Evolutionary conservation across 176 grass and related monocot genomes (phyloP).

Genomic region (Luzula sylvatica): DNA sequence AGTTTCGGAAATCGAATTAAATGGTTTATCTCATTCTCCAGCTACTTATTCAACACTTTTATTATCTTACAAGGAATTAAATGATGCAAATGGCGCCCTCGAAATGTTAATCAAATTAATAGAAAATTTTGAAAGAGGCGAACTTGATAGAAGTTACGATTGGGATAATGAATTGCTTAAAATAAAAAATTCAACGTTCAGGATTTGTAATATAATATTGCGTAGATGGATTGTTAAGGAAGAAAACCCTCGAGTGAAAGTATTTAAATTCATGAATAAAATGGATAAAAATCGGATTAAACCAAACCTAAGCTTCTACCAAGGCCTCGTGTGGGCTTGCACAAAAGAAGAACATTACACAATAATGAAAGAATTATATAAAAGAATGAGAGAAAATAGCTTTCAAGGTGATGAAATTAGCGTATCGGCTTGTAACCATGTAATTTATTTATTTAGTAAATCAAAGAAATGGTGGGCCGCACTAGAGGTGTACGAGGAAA

Average conservation of each 20-base stretch:
- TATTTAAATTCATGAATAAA: conserved; percentile 43
- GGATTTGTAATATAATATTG: conserved; percentile 42
- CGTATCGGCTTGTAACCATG: conserved; percentile 72
- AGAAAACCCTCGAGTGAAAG: conserved; percentile 32
- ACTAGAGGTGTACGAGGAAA: conserved; percentile 77
- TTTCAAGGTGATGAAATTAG: conserved; percentile 26
- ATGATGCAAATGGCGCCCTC: conserved; percentile 40
- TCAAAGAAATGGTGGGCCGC: conserved; percentile 95
- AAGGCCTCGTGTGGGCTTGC: conserved; percentile 75
- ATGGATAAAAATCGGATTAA: conserved; percentile 46
- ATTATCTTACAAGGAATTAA: conserved; percentile 60
- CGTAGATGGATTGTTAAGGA: conserved; percentile 35
- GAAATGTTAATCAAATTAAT: conserved; percentile 43
- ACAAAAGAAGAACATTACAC: conserved; percentile 53
- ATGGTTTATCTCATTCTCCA: conserved; percentile 42
- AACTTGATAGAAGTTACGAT: conserved; percentile 36
- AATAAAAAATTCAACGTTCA: conserved; percentile 35
- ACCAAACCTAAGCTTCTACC: conserved; percentile 27
- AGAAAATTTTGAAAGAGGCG: conserved; percentile 37
- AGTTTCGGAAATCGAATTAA: conserved; percentile 28
- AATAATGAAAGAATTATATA: conserved; percentile 67
- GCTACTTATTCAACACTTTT: conserved; percentile 56
- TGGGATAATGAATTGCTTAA: conserved; percentile 61
- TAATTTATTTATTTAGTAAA: conserved; percentile 83
- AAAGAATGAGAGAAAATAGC: conserved; percentile 39